Conservation (phyloP, 768 basidiomycete species). For the Glaciozyma martinii region DNA sequence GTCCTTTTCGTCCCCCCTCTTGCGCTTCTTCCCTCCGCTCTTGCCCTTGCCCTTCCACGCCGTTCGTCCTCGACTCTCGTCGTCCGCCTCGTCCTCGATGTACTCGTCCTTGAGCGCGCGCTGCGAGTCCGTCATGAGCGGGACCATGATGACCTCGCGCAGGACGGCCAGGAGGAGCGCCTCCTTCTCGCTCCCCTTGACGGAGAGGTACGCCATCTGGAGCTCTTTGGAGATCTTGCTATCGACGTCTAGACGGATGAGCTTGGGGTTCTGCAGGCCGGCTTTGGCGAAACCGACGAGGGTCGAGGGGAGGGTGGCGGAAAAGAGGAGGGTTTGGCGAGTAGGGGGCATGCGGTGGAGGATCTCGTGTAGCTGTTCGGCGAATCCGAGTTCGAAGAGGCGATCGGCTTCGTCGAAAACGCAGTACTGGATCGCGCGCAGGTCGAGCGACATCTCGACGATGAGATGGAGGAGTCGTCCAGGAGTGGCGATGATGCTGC, state of each 20-base stretch:
- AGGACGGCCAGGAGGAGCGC: slow-evolving; percentile 75
- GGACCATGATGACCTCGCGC: slow-evolving; percentile 77
- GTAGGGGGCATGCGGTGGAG: slow-evolving; percentile 73
- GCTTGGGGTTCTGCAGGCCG: slow-evolving; percentile 82
- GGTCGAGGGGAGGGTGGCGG: slow-evolving; percentile 89
- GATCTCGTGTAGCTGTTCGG: slow-evolving; percentile 82
- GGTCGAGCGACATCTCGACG: slow-evolving; percentile 91
- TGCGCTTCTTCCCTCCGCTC: slow-evolving; percentile 42
- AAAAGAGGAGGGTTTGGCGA: slow-evolving; percentile 89
- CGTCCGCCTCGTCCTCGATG: slow-evolving; percentile 28
- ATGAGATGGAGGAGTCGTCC: slow-evolving; percentile 92
- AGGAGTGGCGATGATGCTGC: slow-evolving; percentile 91
- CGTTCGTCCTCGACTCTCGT: slow-evolving; percentile 38
- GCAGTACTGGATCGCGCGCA: slow-evolving; percentile 75
- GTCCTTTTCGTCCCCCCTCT: slow-evolving; percentile 39
- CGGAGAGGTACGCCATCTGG: slow-evolving; percentile 85
- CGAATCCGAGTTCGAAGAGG: slow-evolving; percentile 96
- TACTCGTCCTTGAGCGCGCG: slow-evolving; percentile 23
- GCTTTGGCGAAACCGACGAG: slow-evolving; percentile 98
- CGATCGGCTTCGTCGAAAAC: slow-evolving; percentile 98
- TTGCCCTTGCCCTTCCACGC: slow-evolving; percentile 32
- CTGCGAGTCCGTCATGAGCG: slow-evolving; percentile 42
- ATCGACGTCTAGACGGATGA: slow-evolving; percentile 92
- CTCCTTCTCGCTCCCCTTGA: slow-evolving; percentile 89
- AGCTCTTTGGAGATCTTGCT: slow-evolving; percentile 90